Evolutionary conservation across 805 yeast genomes (phyloP), one percentile per base, ranked within the genome.

Genomic region (Dipodascus albidus): DNA sequence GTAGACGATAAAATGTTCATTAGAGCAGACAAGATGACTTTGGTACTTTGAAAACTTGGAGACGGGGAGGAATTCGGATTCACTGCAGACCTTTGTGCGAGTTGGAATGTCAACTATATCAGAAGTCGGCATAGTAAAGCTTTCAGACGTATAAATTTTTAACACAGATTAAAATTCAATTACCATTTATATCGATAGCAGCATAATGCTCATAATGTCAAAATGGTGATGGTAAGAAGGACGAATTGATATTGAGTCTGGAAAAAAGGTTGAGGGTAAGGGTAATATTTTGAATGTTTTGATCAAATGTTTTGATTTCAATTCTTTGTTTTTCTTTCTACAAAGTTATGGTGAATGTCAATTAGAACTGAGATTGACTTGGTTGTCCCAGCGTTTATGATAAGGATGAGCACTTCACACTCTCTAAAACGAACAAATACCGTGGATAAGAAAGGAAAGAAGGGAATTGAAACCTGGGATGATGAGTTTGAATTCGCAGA

Each of bases 1-100:
- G 50, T 59, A 60, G 17, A 54, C 60, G 41, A 60, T 59, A 24
- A 53, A 57, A 23, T 41, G 33, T 15, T 50, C 50, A 21, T 54
- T 58, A 20, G 62, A 60, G 15, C 33, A 51, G 3, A 60, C 52
- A 41, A 53, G 22, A 3, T 57, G 52, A 2, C 44, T 24, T 19
- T 50, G 52, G 50, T 54, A 51, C 42, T 51, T 51, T 9, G 57
- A 52, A n/a, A 55, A 48, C 42, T 54, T 57, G 15, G 62, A 54
- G 42, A 59, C 62, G 3, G 62, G 62, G 14, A 54, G 51, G 19
- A 54, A 38, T n/a, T 14, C 17, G 15, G 44, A 38, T 38, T 38
- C 44, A 38, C 20, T 38, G 20, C 17, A 38, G 20, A 38, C 44
- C 44, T 38, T 14, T n/a, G 44, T n/a, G 17, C 20, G 20, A 38